Base-by-base conservation (phyloP, 2,329 filamentous ascomycete species). In the Diaporthe australafricana region DNA sequence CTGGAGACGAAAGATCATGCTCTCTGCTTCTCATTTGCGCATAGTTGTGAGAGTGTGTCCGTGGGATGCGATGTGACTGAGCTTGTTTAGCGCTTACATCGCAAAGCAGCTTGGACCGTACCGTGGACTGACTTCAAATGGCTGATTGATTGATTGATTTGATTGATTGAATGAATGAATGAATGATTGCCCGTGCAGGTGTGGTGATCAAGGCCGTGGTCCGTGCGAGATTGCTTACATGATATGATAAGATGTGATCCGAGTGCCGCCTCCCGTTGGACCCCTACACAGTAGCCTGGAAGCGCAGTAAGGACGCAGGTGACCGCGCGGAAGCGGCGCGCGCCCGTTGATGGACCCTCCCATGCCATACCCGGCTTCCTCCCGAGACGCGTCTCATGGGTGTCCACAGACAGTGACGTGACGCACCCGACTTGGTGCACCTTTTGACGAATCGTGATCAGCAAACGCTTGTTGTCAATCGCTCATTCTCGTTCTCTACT, bases 31-130 rank as follows among this genome's bases (percentile, higher is more conserved):
- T 5, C n/a, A n/a, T n/a, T n/a, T n/a, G n/a, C n/a, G n/a, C 3
- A 14, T 40, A 14, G 6, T 5, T 40, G 38, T 14, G 38, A 8
- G 38, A 8, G 38, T 47, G 20, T 8, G n/a, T 30, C 38, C 14
- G n/a, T 35, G 27, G 20, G 30, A 63, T 63, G 42, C n/a, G 27
- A 63, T 48, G 60, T 63, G 60, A 63, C 42, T 11, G 60, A 48
- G 60, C 30, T 63, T 63, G 42, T 48, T 63, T 63, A 63, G 60
- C 60, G 60, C 60, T 63, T 20, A 48, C 60, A 48, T 63, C n/a
- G 42, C 17, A 20, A 32, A 32, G 42, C 12, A 9, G 20, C 38
- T 40, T 40, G 32, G 32, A 35, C 32, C 32, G 32, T 35, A 35
- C 32, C 32, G 32, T 35, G 32, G 9, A 35, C 32, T 35, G 32